phyloP scores from a whole-genome alignment of 208 protist genomes.

The Willaertia magna region DNA sequence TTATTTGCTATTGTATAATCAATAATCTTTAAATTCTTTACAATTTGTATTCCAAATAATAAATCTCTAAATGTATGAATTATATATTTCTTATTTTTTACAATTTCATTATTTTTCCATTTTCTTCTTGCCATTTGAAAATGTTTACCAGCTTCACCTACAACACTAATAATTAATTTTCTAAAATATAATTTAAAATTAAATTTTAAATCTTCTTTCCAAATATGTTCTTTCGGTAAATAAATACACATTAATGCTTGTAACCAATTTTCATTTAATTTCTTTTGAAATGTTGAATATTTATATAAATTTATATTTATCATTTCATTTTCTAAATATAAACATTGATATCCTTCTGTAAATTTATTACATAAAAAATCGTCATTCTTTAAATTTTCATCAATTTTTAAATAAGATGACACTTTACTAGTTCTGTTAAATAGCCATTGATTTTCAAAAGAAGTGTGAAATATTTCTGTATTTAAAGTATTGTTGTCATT shows the following conservation, averaged over 20 bases:
- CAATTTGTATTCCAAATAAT: neutral
- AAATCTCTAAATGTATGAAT: neutral
- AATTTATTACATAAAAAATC: neutral
- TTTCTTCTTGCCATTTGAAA: slow-evolving; percentile 4
- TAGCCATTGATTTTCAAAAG: neutral
- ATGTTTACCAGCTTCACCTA: slow-evolving; percentile 4
- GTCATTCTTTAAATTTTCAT: neutral
- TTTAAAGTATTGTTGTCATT: too few species aligned
- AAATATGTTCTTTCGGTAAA: neutral
- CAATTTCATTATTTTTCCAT: neutral
- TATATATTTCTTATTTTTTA: neutral
- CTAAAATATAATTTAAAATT: neutral
- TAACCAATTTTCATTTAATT: neutral
- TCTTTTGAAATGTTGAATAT: neutral
- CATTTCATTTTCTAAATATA: neutral
- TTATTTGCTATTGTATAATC: neutral
- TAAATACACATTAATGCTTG: slow-evolving; percentile 9
- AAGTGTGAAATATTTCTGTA: neutral
- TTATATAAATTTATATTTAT: neutral
- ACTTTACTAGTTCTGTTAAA: neutral
- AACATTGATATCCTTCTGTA: neutral
- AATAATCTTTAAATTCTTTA: neutral
- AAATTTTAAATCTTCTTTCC: neutral
- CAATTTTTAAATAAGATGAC: neutral
- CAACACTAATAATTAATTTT: neutral